These are phyloP conservation scores for Deakozyma indianensis DNA, from an alignment of 805 yeast genomes.

Conservation along the genomic window DNA sequence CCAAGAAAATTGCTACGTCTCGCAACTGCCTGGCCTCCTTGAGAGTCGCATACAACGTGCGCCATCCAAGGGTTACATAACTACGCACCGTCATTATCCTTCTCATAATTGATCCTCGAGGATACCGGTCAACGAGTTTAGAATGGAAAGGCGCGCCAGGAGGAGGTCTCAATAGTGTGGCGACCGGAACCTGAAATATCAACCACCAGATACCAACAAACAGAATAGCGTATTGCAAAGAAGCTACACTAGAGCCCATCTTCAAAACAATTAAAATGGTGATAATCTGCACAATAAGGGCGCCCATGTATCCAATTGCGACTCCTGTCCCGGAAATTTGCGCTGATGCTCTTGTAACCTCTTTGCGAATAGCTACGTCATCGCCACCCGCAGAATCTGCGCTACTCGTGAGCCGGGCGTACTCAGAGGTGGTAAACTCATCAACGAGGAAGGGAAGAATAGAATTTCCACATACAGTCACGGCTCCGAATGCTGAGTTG, in stretches of 20 bases:
- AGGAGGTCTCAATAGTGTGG: constrained; percentile 31
- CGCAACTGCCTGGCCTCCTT: constrained; percentile 42
- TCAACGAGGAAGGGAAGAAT: constrained; percentile 46
- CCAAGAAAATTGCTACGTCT: constrained; percentile 51
- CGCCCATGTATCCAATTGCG: constrained; percentile 56
- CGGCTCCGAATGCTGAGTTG: constrained; percentile 62
- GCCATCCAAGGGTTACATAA: constrained; percentile 40
- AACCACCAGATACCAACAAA: constrained; percentile 72
- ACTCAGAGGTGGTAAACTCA: constrained; percentile 5
- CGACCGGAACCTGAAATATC: constrained; percentile 50
- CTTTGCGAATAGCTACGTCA: not conserved
- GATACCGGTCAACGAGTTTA: constrained; percentile 1
- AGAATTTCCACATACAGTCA: constrained; percentile 68
- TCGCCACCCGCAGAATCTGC: constrained; percentile 9
- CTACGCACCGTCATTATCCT: constrained; percentile 9
- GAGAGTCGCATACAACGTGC: constrained; percentile 38
- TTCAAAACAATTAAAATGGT: constrained; percentile 37
- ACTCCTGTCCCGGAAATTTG: constrained; percentile 44
- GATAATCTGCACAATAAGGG: constrained; percentile 47
- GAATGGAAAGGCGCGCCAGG: constrained; percentile 25
- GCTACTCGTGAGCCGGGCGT: constrained; percentile 5
- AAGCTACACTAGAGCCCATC: constrained; percentile 25
- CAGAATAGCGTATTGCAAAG: constrained; percentile 44
- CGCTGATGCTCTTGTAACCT: constrained; percentile 29
- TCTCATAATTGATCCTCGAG: not conserved